phyloP scores from a whole-genome alignment of 371 early-diverging fungal species.

The Mucor velutinosus region DNA sequence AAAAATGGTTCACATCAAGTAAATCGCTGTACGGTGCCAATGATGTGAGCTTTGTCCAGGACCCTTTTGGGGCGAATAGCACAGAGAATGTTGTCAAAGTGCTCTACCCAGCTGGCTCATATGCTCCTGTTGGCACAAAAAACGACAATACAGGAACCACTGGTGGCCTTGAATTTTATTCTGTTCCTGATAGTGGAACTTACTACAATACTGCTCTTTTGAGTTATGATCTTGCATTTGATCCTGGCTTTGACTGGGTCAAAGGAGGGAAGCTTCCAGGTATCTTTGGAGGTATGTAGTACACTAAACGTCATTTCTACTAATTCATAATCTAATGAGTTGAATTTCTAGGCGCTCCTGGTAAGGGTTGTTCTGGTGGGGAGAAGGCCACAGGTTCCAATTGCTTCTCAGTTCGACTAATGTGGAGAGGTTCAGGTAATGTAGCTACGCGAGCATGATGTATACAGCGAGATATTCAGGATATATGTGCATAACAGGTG shows the following conservation, averaged over 20 bases:
- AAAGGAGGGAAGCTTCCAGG: constrained; percentile 62
- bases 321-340: not conserved
- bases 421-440: constrained; percentile 54
- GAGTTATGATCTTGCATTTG: constrained; percentile 60
- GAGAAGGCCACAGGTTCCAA: constrained; percentile 37
- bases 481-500: constrained; percentile 7
- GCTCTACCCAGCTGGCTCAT: constrained; percentile 26
- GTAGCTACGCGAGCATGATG: not conserved
- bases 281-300: constrained; percentile 42
- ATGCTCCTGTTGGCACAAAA: constrained; percentile 28
- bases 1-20: constrained; percentile 17
- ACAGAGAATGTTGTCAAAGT: constrained; percentile 12
- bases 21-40: constrained; percentile 14
- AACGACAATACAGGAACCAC: constrained; percentile 31
- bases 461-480: not conserved
- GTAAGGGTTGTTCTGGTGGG: constrained; percentile 50
- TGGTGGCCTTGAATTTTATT: constrained; percentile 55
- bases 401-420: constrained; percentile 47
- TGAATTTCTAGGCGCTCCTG: constrained; percentile 18
- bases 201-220: constrained; percentile 47
- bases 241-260: constrained; percentile 55
- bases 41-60: constrained; percentile 10
- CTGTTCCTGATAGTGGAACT: constrained; percentile 37
- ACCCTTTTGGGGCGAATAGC: constrained; percentile 14
- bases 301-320: not conserved